These are phyloP conservation scores for Lagenaria siceraria DNA, from an alignment of 306 rosid genomes.

Conservation along the genomic window DNA sequence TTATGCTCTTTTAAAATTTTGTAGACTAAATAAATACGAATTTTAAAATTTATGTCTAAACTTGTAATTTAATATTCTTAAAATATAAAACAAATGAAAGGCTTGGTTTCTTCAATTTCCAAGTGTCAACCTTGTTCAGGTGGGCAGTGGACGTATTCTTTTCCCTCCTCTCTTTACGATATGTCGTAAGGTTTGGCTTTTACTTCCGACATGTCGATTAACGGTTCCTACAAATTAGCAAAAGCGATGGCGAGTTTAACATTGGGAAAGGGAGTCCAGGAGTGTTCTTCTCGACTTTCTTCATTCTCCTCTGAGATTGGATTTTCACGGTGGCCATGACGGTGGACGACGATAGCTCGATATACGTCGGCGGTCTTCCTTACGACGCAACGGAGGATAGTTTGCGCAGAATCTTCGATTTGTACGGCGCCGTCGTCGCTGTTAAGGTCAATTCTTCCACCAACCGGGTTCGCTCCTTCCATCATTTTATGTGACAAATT, in stretches of 20 bases:
- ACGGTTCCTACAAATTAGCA: background rate
- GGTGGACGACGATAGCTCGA: constrained; percentile 76
- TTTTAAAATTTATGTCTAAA: too few species aligned
- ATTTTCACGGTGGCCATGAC: constrained; percentile 27
- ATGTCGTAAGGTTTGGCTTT: background rate
- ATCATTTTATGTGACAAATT: background rate
- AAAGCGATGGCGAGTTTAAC: background rate
- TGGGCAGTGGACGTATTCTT: too few species aligned
- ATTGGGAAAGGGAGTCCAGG: background rate
- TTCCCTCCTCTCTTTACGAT: background rate
- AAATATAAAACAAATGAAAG: too few species aligned
- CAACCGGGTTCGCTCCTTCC: background rate
- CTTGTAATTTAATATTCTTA: too few species aligned
- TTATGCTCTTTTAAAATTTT: too few species aligned
- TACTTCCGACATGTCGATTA: constrained; percentile 2
- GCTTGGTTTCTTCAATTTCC: too few species aligned
- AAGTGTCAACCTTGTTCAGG: too few species aligned
- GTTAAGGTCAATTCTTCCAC: constrained; percentile 47
- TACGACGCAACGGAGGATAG: constrained; percentile 63
- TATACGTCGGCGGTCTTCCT: constrained; percentile 77
- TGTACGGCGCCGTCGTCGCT: constrained; percentile 71
- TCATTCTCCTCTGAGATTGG: background rate
- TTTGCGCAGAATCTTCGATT: constrained; percentile 52
- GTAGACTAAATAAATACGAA: too few species aligned
- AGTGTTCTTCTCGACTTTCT: background rate